These are phyloP conservation scores for Ceriops zippeliana DNA, from an alignment of 345 rosid genomes.

Conservation along the genomic window DNA sequence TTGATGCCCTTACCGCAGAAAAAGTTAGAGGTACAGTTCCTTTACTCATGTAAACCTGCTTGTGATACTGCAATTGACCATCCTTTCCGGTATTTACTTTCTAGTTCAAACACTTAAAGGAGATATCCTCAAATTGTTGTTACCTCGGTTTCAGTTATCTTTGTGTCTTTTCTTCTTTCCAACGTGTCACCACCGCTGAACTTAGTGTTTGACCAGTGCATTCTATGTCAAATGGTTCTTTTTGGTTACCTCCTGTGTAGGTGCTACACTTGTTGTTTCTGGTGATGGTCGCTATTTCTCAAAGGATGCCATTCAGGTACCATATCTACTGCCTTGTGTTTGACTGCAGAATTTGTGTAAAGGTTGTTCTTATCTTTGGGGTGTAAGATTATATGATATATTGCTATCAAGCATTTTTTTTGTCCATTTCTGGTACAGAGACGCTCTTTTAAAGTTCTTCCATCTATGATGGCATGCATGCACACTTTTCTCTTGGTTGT, in stretches of 20 bases:
- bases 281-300: conserved; percentile 99
- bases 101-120: too few relatives aligned
- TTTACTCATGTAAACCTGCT: too few relatives aligned
- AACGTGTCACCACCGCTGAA: neutral
- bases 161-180: neutral
- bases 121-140: too few relatives aligned
- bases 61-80: too few relatives aligned
- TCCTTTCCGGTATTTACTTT: too few relatives aligned
- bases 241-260: conserved; percentile 40
- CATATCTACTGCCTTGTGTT: neutral
- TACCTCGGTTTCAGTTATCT: neutral
- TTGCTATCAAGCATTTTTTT: neutral
- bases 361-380: neutral
- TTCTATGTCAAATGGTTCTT: too few relatives aligned
- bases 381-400: neutral
- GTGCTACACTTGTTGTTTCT: conserved; percentile 96
- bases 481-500: too few relatives aligned
- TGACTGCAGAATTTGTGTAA: neutral
- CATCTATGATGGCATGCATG: neutral
- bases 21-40: conserved; percentile 68
- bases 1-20: conserved; percentile 69
- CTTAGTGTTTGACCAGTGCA: neutral
- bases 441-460: neutral
- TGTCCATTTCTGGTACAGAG: neutral
- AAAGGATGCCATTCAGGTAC: conserved; percentile 92